A percentile compares a stretch with the other conserved stretches of the same genome.
Evolutionary conservation across 2,329 filamentous ascomycete species (phyloP).

Genomic region (Pseudocercospora eumusae): DNA sequence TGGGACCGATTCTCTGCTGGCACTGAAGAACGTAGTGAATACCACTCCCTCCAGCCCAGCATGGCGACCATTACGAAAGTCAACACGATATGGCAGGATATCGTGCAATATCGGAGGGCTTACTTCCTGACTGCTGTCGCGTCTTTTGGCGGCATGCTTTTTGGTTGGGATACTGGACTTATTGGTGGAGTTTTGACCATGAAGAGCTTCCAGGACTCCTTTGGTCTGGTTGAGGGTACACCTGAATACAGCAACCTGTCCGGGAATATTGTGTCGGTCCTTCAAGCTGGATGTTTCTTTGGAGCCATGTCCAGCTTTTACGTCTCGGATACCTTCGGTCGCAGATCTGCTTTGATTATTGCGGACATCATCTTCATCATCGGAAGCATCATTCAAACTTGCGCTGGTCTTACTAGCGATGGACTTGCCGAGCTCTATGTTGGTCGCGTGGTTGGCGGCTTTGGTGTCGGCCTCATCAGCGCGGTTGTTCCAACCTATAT

Average conservation of each 20-base stretch:
- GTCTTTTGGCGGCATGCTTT: conserved; percentile 46
- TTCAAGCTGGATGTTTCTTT: conserved; percentile 50
- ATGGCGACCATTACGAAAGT: conserved; percentile 23
- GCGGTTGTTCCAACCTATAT: conserved; percentile 50
- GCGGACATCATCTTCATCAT: conserved; percentile 48
- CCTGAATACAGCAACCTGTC: conserved; percentile 44
- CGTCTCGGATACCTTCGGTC: conserved; percentile 45
- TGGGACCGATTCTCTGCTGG: background rate
- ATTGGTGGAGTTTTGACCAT: conserved; percentile 46
- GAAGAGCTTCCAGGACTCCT: conserved; percentile 47
- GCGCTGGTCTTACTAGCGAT: conserved; percentile 38
- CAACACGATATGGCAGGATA: conserved; percentile 41
- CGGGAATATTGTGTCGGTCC: conserved; percentile 49
- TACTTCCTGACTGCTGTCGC: conserved; percentile 48
- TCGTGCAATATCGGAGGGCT: conserved; percentile 44
- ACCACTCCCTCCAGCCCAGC: conserved; percentile 11
- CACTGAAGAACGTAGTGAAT: conserved; percentile 8
- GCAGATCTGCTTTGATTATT: conserved; percentile 46
- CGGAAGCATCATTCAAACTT: conserved; percentile 46
- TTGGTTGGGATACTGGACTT: conserved; percentile 33
- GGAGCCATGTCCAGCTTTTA: conserved; percentile 48
- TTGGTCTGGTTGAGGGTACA: conserved; percentile 41
- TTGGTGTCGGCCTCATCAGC: conserved; percentile 47
- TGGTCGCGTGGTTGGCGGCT: conserved; percentile 48
- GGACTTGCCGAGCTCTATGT: conserved; percentile 45